These are phyloP conservation scores for Epichloe baconii DNA, from an alignment of 2,329 filamentous ascomycete species.

Conservation along the genomic window DNA sequence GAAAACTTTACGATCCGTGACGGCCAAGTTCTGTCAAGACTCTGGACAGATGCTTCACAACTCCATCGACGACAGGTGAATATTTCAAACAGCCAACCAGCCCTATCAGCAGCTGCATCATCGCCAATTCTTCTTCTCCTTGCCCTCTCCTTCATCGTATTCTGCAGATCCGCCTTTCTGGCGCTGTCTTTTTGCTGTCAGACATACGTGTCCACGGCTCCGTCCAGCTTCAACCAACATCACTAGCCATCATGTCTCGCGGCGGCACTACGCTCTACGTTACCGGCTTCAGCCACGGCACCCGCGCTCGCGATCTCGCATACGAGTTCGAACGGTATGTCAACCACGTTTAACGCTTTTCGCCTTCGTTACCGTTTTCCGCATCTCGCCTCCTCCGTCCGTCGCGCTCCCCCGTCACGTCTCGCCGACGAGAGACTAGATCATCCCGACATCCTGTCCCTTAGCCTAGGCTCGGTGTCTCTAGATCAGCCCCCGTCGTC, in stretches of 20 bases:
- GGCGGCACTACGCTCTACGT: conserved; percentile 92
- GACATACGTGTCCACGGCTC: conserved; percentile 2
- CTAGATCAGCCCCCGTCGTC: conserved; percentile 9
- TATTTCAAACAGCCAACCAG: background rate
- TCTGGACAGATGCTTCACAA: background rate
- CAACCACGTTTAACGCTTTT: conserved; percentile 34
- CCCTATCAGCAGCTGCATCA: conserved; percentile 4
- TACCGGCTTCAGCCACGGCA: conserved; percentile 97
- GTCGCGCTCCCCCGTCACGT: conserved; percentile 17
- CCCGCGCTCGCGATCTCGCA: conserved; percentile 95
- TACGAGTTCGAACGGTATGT: conserved; percentile 99
- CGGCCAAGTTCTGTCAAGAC: background rate
- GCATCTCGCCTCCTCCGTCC: conserved; percentile 29
- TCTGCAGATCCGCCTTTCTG: background rate
- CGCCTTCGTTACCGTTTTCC: conserved; percentile 25
- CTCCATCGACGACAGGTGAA: conserved; percentile 4
- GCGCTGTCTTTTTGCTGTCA: conserved; percentile 3
- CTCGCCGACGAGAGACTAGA: conserved; percentile 22
- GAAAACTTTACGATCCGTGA: conserved; percentile 8
- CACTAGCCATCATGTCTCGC: conserved; percentile 60
- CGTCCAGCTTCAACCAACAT: conserved; percentile 3
- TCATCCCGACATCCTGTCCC: conserved; percentile 13
- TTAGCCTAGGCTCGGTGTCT: conserved; percentile 11
- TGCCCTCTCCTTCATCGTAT: background rate
- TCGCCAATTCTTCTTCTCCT: background rate